Percentiles rank a stretch among this genome's conserved stretches.
phyloP scores from a whole-genome alignment of 306 rosid species.

The Cicer yamashitae region DNA sequence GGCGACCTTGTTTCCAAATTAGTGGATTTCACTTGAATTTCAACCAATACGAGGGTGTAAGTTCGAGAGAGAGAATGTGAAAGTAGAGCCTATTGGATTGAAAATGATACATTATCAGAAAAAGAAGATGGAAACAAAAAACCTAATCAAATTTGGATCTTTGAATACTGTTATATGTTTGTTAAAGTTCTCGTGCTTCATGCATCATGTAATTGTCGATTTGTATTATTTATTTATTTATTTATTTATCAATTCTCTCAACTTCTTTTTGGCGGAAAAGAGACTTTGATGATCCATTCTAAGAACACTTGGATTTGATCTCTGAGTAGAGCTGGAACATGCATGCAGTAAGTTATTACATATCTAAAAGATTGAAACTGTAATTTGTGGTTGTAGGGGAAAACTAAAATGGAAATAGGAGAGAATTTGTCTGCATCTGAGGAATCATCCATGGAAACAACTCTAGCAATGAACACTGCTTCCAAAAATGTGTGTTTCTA shows the following conservation, averaged over 20 bases:
- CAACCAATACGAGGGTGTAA: neutral
- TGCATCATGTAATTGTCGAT: too few relatives aligned
- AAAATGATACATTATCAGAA: too few relatives aligned
- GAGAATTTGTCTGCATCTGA: neutral
- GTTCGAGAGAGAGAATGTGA: neutral
- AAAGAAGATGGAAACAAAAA: too few relatives aligned
- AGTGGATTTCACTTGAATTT: neutral
- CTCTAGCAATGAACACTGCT: neutral
- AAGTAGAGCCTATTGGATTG: too few relatives aligned
- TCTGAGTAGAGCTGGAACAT: neutral
- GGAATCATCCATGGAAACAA: neutral
- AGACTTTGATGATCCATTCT: neutral
- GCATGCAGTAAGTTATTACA: neutral
- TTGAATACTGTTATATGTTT: too few relatives aligned
- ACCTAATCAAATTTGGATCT: too few relatives aligned
- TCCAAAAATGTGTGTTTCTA: too few relatives aligned
- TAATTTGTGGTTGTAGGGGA: constrained; percentile 27
- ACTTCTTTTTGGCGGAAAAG: too few relatives aligned
- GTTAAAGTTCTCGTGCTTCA: too few relatives aligned
- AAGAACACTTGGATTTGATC: neutral
- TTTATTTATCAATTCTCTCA: too few relatives aligned
- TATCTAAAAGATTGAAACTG: neutral
- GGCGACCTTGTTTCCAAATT: neutral
- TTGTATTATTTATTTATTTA: too few relatives aligned
- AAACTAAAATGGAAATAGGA: neutral